These are phyloP conservation scores for Quercus mongolica DNA, from an alignment of 306 rosid species.

Conservation along the genomic window DNA sequence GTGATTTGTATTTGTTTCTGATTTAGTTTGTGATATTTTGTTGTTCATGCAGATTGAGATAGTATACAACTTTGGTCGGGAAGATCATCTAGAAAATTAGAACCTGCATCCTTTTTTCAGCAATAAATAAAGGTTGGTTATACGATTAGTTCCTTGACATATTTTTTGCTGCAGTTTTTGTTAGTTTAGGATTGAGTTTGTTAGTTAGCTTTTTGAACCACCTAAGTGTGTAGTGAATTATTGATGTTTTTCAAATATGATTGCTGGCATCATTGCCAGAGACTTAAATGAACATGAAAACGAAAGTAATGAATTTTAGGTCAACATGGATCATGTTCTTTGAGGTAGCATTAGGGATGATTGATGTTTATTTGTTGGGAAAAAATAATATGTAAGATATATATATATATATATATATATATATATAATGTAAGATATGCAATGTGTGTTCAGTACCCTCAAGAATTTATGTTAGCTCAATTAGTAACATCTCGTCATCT, in stretches of 20 bases:
- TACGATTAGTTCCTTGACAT: conserved; percentile 8
- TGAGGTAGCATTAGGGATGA: neutral
- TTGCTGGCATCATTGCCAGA: neutral
- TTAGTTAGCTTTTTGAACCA: neutral
- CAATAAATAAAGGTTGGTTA: conserved; percentile 56
- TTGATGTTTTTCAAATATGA: neutral
- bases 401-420: too few species aligned
- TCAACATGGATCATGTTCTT: neutral
- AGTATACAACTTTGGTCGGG: conserved; percentile 77
- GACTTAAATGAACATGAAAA: neutral
- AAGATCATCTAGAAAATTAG: conserved; percentile 55
- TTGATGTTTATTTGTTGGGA: neutral
- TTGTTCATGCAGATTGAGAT: conserved; percentile 74
- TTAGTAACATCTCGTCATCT: too few species aligned
- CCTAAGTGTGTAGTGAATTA: neutral
- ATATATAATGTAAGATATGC: neutral
- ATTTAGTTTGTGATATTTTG: conserved; percentile 16
- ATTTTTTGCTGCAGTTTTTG: neutral
- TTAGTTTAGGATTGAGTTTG: conserved; percentile 5
- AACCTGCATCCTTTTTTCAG: conserved; percentile 23
- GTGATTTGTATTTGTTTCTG: conserved; percentile 13
- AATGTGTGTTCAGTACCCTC: neutral
- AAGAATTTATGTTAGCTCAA: neutral
- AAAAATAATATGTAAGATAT: too few species aligned
- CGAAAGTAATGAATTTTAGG: neutral